phyloP scores from a whole-genome alignment of 192 early-diverging fungal species.

The Phlyctochytrium arcticum region DNA sequence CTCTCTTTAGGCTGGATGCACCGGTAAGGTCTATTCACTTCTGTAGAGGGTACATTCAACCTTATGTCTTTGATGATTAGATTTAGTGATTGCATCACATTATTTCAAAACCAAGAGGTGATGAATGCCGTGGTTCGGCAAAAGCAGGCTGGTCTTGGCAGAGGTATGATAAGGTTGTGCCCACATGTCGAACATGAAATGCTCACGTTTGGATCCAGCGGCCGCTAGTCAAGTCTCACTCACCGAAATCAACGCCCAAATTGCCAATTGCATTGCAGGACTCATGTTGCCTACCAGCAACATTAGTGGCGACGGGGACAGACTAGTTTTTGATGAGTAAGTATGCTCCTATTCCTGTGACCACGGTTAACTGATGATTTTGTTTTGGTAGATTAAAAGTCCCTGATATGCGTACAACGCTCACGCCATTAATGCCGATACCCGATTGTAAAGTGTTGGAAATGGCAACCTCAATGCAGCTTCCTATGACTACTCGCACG shows the following conservation, averaged over 20 bases:
- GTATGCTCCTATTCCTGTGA: neutral
- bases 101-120: too few species aligned
- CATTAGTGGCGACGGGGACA: neutral
- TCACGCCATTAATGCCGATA: conserved; percentile 18
- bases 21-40: too few species aligned
- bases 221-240: conserved; percentile 28
- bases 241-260: conserved; percentile 31
- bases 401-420: conserved; percentile 13
- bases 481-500: too few species aligned
- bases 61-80: too few species aligned
- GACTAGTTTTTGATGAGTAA: conserved; percentile 9
- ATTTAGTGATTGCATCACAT: too few species aligned
- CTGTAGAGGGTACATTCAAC: too few species aligned
- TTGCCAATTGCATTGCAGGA: conserved; percentile 27
- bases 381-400: neutral
- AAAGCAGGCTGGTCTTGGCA: neutral
- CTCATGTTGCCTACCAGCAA: conserved; percentile 28
- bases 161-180: too few species aligned
- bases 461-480: conserved; percentile 20
- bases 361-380: neutral
- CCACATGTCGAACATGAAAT: neutral
- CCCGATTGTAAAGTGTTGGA: conserved; percentile 27
- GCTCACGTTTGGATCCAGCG: too few species aligned
- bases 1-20: conserved; percentile 36
- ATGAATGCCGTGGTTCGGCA: neutral